These are phyloP conservation scores for Boletus subluridellus DNA, from an alignment of 1,284 basidiomycete species.

Conservation along the genomic window DNA sequence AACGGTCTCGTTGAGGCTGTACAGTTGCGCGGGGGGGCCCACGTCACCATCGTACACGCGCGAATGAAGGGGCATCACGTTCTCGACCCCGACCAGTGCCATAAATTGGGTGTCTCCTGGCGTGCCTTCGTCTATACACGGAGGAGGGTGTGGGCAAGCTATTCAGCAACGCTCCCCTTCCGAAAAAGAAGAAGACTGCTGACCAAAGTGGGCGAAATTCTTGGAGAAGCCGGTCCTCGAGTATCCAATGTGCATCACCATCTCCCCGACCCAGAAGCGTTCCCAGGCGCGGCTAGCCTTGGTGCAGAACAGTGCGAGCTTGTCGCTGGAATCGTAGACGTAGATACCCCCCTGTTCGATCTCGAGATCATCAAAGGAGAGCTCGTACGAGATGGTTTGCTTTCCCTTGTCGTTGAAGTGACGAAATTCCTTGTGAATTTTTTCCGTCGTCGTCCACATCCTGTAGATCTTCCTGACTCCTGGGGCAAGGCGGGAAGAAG, in stretches of 20 bases:
- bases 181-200: constrained; percentile 12
- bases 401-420: constrained; percentile 16
- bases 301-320: constrained; percentile 55
- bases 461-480: constrained; percentile 48
- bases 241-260: constrained; percentile 47
- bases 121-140: constrained; percentile 46
- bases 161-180: background rate
- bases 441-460: constrained; percentile 32
- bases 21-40: constrained; percentile 35
- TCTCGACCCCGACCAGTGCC: constrained; percentile 21
- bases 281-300: constrained; percentile 45
- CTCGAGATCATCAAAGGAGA: constrained; percentile 43
- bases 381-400: constrained; percentile 48
- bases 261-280: constrained; percentile 58
- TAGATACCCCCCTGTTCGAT: constrained; percentile 55
- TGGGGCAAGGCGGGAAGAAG: constrained; percentile 44
- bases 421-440: constrained; percentile 3
- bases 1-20: constrained; percentile 45
- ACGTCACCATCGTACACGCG: constrained; percentile 8
- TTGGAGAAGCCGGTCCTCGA: constrained; percentile 40
- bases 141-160: too few relatives aligned
- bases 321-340: constrained; percentile 52
- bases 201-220: constrained; percentile 53
- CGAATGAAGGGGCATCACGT: constrained; percentile 21
- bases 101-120: constrained; percentile 48